These are phyloP conservation scores for Heterobasidion occidentale DNA, from an alignment of 1,284 basidiomycete species.

Conservation along the genomic window DNA sequence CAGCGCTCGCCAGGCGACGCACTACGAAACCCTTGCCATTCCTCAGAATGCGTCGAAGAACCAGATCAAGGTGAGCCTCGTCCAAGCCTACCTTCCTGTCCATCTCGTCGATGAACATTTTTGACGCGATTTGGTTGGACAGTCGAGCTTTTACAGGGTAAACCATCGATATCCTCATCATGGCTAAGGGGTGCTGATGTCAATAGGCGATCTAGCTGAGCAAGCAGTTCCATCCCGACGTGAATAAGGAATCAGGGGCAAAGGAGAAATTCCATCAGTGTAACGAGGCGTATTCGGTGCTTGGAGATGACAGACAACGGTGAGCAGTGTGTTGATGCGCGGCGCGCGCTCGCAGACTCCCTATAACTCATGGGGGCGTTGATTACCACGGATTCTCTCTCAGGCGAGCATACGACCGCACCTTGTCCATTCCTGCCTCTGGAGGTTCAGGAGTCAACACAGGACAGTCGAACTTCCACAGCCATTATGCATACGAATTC, in stretches of 20 bases:
- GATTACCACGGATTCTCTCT: not conserved
- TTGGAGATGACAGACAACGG: conserved; percentile 41
- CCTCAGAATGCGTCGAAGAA: conserved; percentile 32
- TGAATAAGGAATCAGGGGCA: conserved; percentile 30
- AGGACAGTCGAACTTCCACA: conserved; percentile 3
- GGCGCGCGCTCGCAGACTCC: not conserved
- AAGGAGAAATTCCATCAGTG: conserved; percentile 36
- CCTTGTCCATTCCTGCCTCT: conserved; percentile 9
- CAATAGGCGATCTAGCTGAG: conserved; percentile 29
- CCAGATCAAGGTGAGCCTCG: conserved; percentile 35
- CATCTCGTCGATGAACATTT: not conserved
- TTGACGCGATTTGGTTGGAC: not conserved
- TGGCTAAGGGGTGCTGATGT: not conserved
- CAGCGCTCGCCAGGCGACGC: conserved; percentile 11
- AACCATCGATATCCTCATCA: not conserved
- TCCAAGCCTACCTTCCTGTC: not conserved
- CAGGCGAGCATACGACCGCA: conserved; percentile 30
- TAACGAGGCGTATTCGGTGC: conserved; percentile 39
- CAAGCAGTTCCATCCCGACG: conserved; percentile 42
- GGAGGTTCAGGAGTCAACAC: not conserved
- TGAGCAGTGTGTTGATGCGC: conserved; percentile 11
- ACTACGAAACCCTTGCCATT: conserved; percentile 36
- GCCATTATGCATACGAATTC: conserved; percentile 16
- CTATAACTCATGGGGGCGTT: not conserved
- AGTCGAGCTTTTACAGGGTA: conserved; percentile 44